Evolutionary conservation across 306 rosid species (phyloP), one percentile per base, ranked within the genome.

Genomic region (Astragalus glycyphyllos): DNA sequence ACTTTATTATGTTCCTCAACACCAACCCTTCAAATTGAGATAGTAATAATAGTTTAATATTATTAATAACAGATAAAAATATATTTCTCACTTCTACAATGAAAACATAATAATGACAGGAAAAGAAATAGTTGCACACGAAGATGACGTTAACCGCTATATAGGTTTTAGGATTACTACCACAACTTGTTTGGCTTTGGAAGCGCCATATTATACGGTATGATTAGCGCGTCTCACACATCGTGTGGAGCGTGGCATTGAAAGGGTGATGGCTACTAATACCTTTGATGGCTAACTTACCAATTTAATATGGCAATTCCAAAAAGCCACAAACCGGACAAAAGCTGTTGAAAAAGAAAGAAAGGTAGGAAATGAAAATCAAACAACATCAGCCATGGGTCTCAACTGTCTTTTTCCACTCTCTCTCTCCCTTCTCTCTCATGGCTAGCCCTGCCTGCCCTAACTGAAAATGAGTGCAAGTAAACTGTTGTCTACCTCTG

Each of bases 391-490:
- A 47, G 12, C 71, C 16, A 38, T 44, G 75, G 92, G 90, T 75
- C 76, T 78, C 14, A 80, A 85, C 65, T 65, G 89, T 90, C 87
- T 56, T 84, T 87, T 85, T 75, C 26, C 15, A 1, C 4, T 3
- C 31, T 26, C 31, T 26, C 31, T 26, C 31, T 26, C 31, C 3
- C 31, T 26, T 26, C 31, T 26, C 31, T 26, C 31, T 26, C 31
- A 11, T 32, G 40, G 11, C 16, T 20, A 48, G 31, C 31, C 29
- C 61, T 20, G 61, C 89, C 86, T 59, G 65, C 86, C 81, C 79
- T 66, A 89, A 85, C 96, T 82, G 97, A 92, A 84, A 90, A 85
- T 86, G 93, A 92, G 90, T 82, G 93, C 87, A 73, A 86, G 89
- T 86, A 76, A 85, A 82, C 86, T 81, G 80, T 88, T 86, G 84